These are phyloP conservation scores for Tephrocybe sp. DNA, from an alignment of 768 basidiomycete species.

Conservation along the genomic window DNA sequence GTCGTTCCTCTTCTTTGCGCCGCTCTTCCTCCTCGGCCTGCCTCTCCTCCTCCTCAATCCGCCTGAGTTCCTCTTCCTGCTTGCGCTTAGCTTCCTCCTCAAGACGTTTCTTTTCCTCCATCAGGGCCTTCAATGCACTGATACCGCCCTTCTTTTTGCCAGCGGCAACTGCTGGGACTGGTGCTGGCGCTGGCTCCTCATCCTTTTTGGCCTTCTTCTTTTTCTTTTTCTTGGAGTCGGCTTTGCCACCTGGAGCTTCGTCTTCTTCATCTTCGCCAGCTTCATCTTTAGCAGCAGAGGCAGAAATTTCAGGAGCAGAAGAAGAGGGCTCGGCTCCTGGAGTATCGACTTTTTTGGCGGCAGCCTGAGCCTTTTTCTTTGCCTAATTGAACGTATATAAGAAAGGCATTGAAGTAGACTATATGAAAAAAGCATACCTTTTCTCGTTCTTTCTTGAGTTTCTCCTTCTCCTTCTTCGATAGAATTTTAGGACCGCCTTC, in stretches of 20 bases:
- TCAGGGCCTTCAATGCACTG: slow-evolving; percentile 80
- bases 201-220: slow-evolving; percentile 77
- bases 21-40: slow-evolving; percentile 72
- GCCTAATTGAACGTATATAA: slow-evolving; percentile 46
- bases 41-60: slow-evolving; percentile 90
- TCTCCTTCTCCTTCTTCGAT: slow-evolving; percentile 96
- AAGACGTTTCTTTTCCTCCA: slow-evolving; percentile 87
- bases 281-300: slow-evolving; percentile 36
- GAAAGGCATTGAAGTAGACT: slow-evolving; percentile 2
- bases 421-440: slow-evolving; percentile 53
- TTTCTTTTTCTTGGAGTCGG: slow-evolving; percentile 79
- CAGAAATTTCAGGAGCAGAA: slow-evolving; percentile 24
- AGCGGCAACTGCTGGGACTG: slow-evolving; percentile 37
- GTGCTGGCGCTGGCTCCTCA: slow-evolving; percentile 43
- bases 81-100: slow-evolving; percentile 77
- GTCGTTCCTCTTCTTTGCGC: slow-evolving; percentile 79
- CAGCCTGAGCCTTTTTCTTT: slow-evolving; percentile 93
- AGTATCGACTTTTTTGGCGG: slow-evolving; percentile 65
- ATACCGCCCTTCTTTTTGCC: slow-evolving; percentile 78
- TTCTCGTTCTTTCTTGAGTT: slow-evolving; percentile 94
- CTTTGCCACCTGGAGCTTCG: slow-evolving; percentile 47
- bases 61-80: slow-evolving; percentile 75
- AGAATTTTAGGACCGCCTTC: slow-evolving; percentile 65
- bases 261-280: slow-evolving; percentile 70
- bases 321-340: slow-evolving; percentile 26